A percentile compares a stretch with the other conserved stretches of the same genome.
phyloP scores from a whole-genome alignment of 2,329 filamentous ascomycete genomes.

The Penicillium sp. region DNA sequence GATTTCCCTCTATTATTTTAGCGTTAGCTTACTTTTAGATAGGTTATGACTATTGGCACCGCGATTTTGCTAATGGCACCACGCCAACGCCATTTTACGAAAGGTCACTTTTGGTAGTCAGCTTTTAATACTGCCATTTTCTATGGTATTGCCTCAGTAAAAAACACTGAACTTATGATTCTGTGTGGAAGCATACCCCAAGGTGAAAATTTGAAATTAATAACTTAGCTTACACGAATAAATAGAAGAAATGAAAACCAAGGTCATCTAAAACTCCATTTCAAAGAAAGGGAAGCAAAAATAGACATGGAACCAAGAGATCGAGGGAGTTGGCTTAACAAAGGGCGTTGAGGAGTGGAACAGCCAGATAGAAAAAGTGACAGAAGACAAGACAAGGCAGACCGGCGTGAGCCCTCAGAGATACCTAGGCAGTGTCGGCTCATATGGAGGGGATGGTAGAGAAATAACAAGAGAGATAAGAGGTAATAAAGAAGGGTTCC shows the following conservation, averaged over 20 bases:
- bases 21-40: background rate
- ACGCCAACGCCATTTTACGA: no score
- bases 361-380: constrained; percentile 7
- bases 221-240: constrained; percentile 5
- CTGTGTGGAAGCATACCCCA: background rate
- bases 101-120: no score
- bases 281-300: background rate
- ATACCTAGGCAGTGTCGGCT: background rate
- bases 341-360: constrained; percentile 4
- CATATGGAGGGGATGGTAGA: background rate
- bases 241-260: background rate
- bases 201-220: background rate
- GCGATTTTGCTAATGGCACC: no score
- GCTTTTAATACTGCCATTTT: no score
- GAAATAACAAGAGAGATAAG: background rate
- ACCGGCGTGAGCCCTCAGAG: background rate
- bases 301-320: background rate
- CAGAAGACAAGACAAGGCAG: background rate
- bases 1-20: background rate
- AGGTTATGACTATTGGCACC: no score
- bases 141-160: no score
- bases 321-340: background rate
- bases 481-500: constrained; percentile 3
- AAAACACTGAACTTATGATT: background rate
- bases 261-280: constrained; percentile 9